Conservation (phyloP, 2,329 filamentous ascomycete genomes). For the Colletotrichum sp. region DNA sequence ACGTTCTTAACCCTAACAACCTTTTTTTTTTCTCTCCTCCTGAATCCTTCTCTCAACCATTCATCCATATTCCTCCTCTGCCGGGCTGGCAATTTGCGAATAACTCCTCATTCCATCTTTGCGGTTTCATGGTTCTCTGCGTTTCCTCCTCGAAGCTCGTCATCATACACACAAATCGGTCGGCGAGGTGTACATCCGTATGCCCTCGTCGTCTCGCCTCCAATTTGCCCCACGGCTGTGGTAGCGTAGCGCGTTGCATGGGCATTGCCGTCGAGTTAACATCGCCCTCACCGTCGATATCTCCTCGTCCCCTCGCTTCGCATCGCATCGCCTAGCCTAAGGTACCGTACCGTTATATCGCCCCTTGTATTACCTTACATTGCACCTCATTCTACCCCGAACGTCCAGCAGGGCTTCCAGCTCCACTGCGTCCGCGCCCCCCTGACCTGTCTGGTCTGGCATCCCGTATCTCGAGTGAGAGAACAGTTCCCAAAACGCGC, state of each 20-base stretch:
- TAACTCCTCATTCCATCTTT: background rate
- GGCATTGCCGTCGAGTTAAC: slow-evolving; percentile 6
- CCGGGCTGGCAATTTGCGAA: background rate
- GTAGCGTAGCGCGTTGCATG: slow-evolving; percentile 17
- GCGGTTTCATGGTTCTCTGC: background rate
- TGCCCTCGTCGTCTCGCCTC: background rate
- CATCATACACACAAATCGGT: background rate
- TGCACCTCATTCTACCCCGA: slow-evolving; percentile 19
- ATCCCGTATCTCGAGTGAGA: background rate
- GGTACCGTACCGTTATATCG: slow-evolving; percentile 16
- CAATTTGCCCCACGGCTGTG: slow-evolving; percentile 12
- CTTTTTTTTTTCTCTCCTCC: background rate
- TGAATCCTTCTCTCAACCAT: background rate
- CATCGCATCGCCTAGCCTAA: slow-evolving; percentile 8
- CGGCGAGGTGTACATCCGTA: background rate
- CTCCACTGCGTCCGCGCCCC: slow-evolving; percentile 14
- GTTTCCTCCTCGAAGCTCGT: background rate
- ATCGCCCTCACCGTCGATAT: background rate
- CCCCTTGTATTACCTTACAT: slow-evolving; percentile 19
- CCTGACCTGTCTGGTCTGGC: background rate
- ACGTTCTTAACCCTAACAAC: slow-evolving; percentile 9
- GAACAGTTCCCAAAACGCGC: slow-evolving; percentile 4
- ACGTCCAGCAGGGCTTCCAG: slow-evolving; percentile 9
- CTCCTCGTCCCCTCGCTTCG: background rate
- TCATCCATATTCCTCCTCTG: background rate